phyloP scores from a whole-genome alignment of 192 early-diverging fungal genomes.

The Umbelopsis sp. region DNA sequence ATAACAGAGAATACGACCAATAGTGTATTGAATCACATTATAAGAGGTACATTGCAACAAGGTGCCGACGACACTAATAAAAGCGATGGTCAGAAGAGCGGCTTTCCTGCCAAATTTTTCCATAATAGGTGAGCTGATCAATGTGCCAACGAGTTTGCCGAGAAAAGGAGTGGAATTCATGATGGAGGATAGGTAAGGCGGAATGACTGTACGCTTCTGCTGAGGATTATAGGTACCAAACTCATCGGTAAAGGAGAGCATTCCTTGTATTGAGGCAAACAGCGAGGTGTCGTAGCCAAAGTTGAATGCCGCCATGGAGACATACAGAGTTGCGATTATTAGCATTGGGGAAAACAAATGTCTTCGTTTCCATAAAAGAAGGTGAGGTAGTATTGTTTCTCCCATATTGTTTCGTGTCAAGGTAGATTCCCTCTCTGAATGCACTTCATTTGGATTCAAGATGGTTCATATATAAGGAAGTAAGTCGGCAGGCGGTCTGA shows the following conservation, averaged over 20 bases:
- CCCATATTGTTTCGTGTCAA: no score
- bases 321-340: background rate
- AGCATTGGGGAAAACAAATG: conserved; percentile 17
- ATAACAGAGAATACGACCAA: conserved; percentile 13
- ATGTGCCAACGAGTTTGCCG: conserved; percentile 19
- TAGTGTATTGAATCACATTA: background rate
- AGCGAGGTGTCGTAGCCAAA: conserved; percentile 17
- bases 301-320: conserved; percentile 22
- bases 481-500: no score
- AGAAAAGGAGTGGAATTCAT: conserved; percentile 23
- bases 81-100: background rate
- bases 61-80: conserved; percentile 2
- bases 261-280: conserved; percentile 21
- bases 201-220: background rate
- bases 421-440: no score
- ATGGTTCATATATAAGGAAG: no score
- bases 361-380: conserved; percentile 7
- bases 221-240: conserved; percentile 6
- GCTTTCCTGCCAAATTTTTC: conserved; percentile 7
- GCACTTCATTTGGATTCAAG: no score
- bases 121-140: background rate
- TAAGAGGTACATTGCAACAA: conserved; percentile 2
- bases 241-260: background rate
- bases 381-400: background rate
- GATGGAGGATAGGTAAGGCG: conserved; percentile 14